Evolutionary conservation across 2,329 filamentous ascomycete species (phyloP).

Genomic region (Cladobotryum protrusum): DNA sequence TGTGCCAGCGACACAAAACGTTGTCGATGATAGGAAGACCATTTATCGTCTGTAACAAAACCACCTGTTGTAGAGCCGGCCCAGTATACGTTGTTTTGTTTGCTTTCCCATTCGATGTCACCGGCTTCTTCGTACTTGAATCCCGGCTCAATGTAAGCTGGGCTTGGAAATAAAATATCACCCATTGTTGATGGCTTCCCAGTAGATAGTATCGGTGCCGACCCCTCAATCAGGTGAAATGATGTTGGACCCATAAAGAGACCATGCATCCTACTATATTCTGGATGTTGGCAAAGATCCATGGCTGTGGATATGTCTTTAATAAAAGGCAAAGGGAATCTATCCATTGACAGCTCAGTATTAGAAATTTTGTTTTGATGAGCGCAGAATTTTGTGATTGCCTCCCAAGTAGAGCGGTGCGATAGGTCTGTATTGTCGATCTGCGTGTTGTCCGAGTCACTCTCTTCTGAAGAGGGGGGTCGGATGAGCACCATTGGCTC

Average conservation of each 20-base stretch:
- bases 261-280: constrained; percentile 39
- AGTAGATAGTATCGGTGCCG: constrained; percentile 42
- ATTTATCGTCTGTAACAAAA: constrained; percentile 27
- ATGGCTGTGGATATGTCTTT: constrained; percentile 19
- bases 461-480: background rate
- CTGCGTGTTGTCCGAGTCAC: background rate
- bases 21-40: constrained; percentile 43
- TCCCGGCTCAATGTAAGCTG: constrained; percentile 39
- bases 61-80: constrained; percentile 50
- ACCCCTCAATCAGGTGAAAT: constrained; percentile 32
- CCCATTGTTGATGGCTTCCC: constrained; percentile 40
- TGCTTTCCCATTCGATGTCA: constrained; percentile 44
- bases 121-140: constrained; percentile 34
- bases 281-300: constrained; percentile 39
- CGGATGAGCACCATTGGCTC: constrained; percentile 38
- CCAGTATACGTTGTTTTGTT: constrained; percentile 50
- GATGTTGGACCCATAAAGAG: constrained; percentile 38
- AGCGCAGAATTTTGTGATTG: constrained; percentile 26
- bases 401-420: constrained; percentile 23
- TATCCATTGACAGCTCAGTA: constrained; percentile 4
- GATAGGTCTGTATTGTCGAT: constrained; percentile 24
- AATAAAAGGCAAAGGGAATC: constrained; percentile 32
- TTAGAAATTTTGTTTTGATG: background rate
- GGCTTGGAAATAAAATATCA: constrained; percentile 47
- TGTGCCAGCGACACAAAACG: constrained; percentile 35